Percentiles rank a stretch among this genome's conserved stretches.
phyloP scores from a whole-genome alignment of 2,329 filamentous ascomycete species.

The Trichoderma asperellum region DNA sequence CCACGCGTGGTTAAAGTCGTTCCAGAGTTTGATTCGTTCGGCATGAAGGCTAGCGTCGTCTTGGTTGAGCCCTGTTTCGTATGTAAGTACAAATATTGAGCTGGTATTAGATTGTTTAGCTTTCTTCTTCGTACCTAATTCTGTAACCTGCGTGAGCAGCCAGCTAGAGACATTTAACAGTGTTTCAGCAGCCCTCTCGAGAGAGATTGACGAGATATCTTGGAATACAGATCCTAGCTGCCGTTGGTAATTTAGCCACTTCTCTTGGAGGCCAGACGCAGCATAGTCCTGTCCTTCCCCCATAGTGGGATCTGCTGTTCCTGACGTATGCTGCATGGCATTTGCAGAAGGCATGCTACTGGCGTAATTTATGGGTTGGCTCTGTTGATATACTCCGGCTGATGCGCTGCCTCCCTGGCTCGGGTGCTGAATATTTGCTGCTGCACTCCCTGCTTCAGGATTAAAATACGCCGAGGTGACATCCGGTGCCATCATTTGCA shows the following conservation, averaged over 20 bases:
- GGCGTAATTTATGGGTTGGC: constrained; percentile 58
- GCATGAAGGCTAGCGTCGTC: constrained; percentile 77
- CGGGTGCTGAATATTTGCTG: constrained; percentile 57
- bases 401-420: constrained; percentile 53
- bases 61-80: constrained; percentile 72
- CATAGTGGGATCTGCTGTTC: constrained; percentile 51
- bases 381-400: constrained; percentile 68
- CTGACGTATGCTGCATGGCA: constrained; percentile 47
- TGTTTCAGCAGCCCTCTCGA: constrained; percentile 57
- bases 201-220: constrained; percentile 60
- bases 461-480: constrained; percentile 72
- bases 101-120: not conserved
- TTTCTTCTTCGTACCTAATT: constrained; percentile 53
- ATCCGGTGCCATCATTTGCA: constrained; percentile 66
- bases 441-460: constrained; percentile 49
- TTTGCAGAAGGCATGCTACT: constrained; percentile 52
- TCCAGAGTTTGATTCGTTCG: constrained; percentile 84
- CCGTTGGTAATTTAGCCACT: constrained; percentile 67
- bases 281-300: constrained; percentile 61
- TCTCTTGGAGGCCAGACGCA: constrained; percentile 64
- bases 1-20: constrained; percentile 94
- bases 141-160: constrained; percentile 59
- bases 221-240: constrained; percentile 71
- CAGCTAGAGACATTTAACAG: constrained; percentile 58
- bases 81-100: constrained; percentile 31